Percentiles rank a stretch among this genome's conserved stretches.
phyloP scores from a whole-genome alignment of 805 yeast genomes.

The Candida fluviatilis region DNA sequence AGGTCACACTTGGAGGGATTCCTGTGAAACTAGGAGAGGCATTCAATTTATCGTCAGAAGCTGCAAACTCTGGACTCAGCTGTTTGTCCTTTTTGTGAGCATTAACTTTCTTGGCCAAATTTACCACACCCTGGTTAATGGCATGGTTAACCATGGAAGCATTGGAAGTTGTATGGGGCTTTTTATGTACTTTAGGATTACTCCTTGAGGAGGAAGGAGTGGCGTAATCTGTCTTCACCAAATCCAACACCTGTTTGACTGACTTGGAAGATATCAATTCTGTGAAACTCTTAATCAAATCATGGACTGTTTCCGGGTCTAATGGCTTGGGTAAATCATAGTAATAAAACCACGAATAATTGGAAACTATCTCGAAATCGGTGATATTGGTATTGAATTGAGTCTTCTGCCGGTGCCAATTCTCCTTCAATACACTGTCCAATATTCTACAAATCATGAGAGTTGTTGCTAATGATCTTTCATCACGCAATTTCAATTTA shows the following conservation, averaged over 20 bases:
- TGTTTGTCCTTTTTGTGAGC: not conserved
- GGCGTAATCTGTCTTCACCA: constrained; percentile 13
- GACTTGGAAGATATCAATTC: constrained; percentile 27
- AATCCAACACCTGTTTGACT: constrained; percentile 23
- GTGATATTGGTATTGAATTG: constrained; percentile 6
- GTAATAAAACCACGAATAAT: constrained; percentile 25
- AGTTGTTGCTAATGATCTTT: constrained; percentile 26
- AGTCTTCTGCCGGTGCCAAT: constrained; percentile 24
- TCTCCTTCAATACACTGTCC: constrained; percentile 20
- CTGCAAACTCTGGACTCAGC: not conserved
- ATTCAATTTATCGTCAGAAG: not conserved
- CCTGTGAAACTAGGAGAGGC: not conserved
- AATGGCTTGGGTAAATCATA: constrained; percentile 27
- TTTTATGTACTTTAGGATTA: not conserved
- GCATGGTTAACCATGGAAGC: constrained; percentile 1
- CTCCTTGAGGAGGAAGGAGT: constrained; percentile 4
- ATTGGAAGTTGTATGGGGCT: not conserved
- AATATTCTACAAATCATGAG: constrained; percentile 30
- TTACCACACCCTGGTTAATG: constrained; percentile 2
- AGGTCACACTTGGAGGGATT: not conserved
- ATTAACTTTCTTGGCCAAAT: constrained; percentile 2
- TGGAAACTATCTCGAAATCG: constrained; percentile 11
- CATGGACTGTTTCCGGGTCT: constrained; percentile 12
- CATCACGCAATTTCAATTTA: constrained; percentile 25
- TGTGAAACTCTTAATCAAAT: constrained; percentile 25